A percentile compares a stretch with the other conserved stretches of the same genome.
phyloP scores from a whole-genome alignment of 2,329 filamentous ascomycete genomes.

The Neofusicoccum cordaticola region DNA sequence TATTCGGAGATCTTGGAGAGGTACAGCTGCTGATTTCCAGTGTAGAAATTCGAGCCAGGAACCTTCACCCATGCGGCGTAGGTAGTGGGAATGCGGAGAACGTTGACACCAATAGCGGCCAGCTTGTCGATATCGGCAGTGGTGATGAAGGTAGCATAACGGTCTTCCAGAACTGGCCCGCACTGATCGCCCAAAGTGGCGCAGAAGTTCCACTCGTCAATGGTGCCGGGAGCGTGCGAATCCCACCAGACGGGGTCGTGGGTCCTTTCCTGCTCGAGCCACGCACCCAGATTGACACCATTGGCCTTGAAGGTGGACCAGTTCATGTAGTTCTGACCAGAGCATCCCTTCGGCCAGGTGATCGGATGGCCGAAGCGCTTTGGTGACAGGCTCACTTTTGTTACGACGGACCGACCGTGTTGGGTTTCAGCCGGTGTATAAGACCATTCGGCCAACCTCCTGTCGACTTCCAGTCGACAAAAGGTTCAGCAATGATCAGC shows the following conservation, averaged over 20 bases:
- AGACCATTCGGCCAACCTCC: no score
- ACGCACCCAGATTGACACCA: slow-evolving; percentile 32
- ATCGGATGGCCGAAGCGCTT: background rate
- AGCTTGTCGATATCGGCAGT: slow-evolving; percentile 31
- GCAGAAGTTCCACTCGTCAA: slow-evolving; percentile 38
- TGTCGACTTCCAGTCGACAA: no score
- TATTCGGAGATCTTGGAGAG: slow-evolving; percentile 24
- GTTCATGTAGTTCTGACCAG: slow-evolving; percentile 17
- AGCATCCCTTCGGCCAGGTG: background rate
- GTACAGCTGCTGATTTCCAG: slow-evolving; percentile 29
- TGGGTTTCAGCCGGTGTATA: no score
- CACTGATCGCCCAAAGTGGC: slow-evolving; percentile 28
- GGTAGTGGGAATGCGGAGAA: slow-evolving; percentile 36
- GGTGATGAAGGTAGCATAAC: slow-evolving; percentile 29
- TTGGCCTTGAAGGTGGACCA: slow-evolving; percentile 24
- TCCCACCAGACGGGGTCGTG: slow-evolving; percentile 31
- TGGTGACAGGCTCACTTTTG: background rate
- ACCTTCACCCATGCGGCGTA: slow-evolving; percentile 39
- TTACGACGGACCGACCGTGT: no score
- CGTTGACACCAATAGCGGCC: slow-evolving; percentile 30
- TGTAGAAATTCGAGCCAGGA: slow-evolving; percentile 33
- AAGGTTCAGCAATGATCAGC: no score
- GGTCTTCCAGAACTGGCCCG: slow-evolving; percentile 28
- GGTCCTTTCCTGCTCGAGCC: slow-evolving; percentile 32
- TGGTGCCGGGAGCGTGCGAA: slow-evolving; percentile 18